Evolutionary conservation across 345 rosid species (phyloP).

Genomic region (Camelina sativa): DNA sequence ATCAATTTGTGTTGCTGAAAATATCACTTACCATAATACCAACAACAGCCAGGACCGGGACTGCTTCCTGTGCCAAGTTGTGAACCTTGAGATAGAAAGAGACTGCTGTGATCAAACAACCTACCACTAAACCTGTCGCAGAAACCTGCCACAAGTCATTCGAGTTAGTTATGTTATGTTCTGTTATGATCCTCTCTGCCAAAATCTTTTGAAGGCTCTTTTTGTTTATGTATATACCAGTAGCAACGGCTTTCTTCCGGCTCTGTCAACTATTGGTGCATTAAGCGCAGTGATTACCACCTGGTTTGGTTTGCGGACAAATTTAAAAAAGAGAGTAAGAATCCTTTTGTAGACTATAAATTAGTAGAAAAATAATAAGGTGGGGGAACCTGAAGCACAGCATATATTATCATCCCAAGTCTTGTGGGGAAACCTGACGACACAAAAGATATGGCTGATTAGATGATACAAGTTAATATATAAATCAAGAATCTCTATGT

Average conservation of each 20-base stretch:
- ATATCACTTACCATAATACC: slow-evolving; percentile 72
- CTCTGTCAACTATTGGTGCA: slow-evolving; percentile 70
- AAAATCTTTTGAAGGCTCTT: slow-evolving; percentile 3
- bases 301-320: slow-evolving; percentile 39
- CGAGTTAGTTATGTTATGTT: slow-evolving; percentile 24
- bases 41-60: slow-evolving; percentile 71
- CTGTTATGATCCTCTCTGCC: slow-evolving; percentile 5
- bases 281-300: slow-evolving; percentile 74
- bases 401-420: slow-evolving; percentile 79
- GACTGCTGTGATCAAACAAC: slow-evolving; percentile 58
- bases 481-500: neutral
- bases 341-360: neutral
- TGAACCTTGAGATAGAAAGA: slow-evolving; percentile 82
- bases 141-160: slow-evolving; percentile 57
- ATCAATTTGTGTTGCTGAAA: neutral
- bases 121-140: slow-evolving; percentile 70
- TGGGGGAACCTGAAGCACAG: slow-evolving; percentile 74
- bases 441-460: neutral
- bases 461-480: neutral
- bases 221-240: slow-evolving; percentile 48
- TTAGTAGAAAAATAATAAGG: slow-evolving; percentile 18
- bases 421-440: slow-evolving; percentile 70
- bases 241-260: slow-evolving; percentile 87
- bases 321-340: neutral
- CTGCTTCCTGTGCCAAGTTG: slow-evolving; percentile 63